phyloP scores from a whole-genome alignment of 1,284 basidiomycete genomes.

The Trichosporon ovoides region DNA sequence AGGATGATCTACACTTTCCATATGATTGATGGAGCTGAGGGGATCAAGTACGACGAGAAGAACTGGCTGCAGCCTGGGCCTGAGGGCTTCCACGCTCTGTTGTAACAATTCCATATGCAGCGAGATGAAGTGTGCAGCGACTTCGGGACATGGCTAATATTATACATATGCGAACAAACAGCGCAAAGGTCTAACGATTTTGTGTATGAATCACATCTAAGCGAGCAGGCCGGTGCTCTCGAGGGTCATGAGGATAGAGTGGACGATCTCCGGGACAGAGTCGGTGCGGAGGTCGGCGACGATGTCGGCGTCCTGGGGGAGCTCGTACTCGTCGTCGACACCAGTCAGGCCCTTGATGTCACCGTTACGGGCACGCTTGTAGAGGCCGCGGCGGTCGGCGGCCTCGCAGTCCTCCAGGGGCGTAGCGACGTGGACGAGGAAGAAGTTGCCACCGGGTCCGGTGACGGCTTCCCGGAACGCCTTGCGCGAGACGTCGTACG shows the following conservation, averaged over 20 bases:
- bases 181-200: neutral
- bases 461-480: constrained; percentile 70
- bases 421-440: constrained; percentile 90
- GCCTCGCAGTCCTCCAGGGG: constrained; percentile 83
- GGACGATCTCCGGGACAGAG: constrained; percentile 87
- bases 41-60: constrained; percentile 42
- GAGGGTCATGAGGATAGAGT: constrained; percentile 62
- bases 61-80: constrained; percentile 68
- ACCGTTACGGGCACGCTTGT: constrained; percentile 74
- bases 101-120: neutral
- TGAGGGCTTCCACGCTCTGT: constrained; percentile 58
- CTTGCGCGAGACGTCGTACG: constrained; percentile 72
- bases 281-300: constrained; percentile 74
- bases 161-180: neutral
- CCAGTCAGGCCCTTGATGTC: constrained; percentile 85
- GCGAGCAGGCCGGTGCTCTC: constrained; percentile 50
- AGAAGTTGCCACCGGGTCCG: constrained; percentile 81
- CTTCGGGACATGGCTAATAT: neutral
- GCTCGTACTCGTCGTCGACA: constrained; percentile 79
- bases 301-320: constrained; percentile 73
- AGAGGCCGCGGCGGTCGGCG: constrained; percentile 79
- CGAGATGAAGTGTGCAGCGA: neutral
- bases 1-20: constrained; percentile 95
- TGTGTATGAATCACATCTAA: neutral
- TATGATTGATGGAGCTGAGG: constrained; percentile 54